Evolutionary conservation across 2,329 filamentous ascomycete species (phyloP).

Genomic region (Paecilomyces formosus): DNA sequence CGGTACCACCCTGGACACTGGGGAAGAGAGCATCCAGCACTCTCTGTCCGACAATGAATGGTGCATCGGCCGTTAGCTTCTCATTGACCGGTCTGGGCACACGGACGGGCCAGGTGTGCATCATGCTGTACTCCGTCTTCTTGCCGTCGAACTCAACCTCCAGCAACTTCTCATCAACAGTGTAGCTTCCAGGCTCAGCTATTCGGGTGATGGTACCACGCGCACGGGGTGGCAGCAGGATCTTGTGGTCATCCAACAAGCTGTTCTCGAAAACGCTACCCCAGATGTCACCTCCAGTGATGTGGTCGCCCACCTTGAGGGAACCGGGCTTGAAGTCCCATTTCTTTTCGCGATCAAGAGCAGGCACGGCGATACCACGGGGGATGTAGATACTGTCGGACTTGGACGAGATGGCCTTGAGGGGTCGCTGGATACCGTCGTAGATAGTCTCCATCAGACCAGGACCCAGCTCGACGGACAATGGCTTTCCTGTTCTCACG

Average conservation of each 20-base stretch:
- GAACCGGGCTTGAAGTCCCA: constrained; percentile 87
- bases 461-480: constrained; percentile 94
- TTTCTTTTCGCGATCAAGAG: constrained; percentile 83
- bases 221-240: constrained; percentile 82
- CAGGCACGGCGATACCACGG: constrained; percentile 79
- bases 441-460: constrained; percentile 99
- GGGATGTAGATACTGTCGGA: constrained; percentile 95
- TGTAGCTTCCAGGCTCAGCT: constrained; percentile 82
- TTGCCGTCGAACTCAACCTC: constrained; percentile 96
- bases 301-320: constrained; percentile 92
- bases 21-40: constrained; percentile 96
- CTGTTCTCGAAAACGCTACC: constrained; percentile 94
- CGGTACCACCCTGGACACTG: constrained; percentile 91
- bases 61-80: constrained; percentile 80
- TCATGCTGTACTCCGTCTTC: constrained; percentile 92
- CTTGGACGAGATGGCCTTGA: constrained; percentile 70
- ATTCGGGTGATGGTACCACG: constrained; percentile 89
- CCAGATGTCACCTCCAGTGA: constrained; percentile 93
- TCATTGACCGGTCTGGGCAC: constrained; percentile 87
- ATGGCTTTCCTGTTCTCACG: constrained; percentile 79
- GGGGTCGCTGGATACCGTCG: constrained; percentile 95
- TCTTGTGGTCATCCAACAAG: constrained; percentile 86
- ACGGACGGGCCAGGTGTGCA: constrained; percentile 98
- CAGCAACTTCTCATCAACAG: constrained; percentile 85
- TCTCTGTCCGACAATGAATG: constrained; percentile 93